Percentiles rank a stretch among this genome's conserved stretches.
Evolutionary conservation across 2,329 filamentous ascomycete species (phyloP).

Genomic region (Pseudocercospora fijiensis): DNA sequence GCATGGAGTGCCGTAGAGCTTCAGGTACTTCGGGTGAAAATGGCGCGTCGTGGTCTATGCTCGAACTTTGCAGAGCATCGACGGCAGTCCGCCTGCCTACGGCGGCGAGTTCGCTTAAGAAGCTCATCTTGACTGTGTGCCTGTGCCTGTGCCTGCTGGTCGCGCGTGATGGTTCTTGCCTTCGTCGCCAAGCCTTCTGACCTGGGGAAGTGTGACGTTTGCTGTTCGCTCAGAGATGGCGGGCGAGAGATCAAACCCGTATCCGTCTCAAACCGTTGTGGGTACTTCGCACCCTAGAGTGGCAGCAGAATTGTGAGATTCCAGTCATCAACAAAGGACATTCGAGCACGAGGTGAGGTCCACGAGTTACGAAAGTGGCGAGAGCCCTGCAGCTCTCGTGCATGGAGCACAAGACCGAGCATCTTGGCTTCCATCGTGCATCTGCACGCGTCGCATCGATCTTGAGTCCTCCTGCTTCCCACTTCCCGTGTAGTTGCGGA

Average conservation of each 20-base stretch:
- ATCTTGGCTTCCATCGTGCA: constrained; percentile 4
- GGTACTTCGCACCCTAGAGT: not conserved
- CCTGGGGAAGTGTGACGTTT: not conserved
- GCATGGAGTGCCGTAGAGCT: constrained; percentile 35
- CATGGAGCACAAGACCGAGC: not conserved
- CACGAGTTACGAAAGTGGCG: constrained; percentile 15
- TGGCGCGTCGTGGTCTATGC: constrained; percentile 33
- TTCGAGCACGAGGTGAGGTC: constrained; percentile 13
- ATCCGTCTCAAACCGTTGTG: not conserved
- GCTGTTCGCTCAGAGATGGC: not conserved
- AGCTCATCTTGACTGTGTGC: constrained; percentile 26
- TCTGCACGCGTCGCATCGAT: not conserved
- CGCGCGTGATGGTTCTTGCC: constrained; percentile 18
- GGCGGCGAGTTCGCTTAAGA: constrained; percentile 31
- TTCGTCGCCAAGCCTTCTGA: not conserved
- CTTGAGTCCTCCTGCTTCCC: not conserved
- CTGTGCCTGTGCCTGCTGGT: constrained; percentile 8
- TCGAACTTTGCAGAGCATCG: constrained; percentile 28
- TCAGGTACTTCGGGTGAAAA: constrained; percentile 37
- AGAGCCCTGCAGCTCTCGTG: constrained; percentile 14
- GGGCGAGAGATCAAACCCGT: not conserved
- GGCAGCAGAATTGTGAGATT: not conserved
- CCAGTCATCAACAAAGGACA: constrained; percentile 14
- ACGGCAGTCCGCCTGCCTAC: constrained; percentile 33
- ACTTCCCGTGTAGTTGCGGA: too few species aligned